A percentile compares a stretch with the other conserved stretches of the same genome.
Evolutionary conservation across 2,329 filamentous ascomycete genomes (phyloP).

Genomic region (Colletotrichum abscissum): DNA sequence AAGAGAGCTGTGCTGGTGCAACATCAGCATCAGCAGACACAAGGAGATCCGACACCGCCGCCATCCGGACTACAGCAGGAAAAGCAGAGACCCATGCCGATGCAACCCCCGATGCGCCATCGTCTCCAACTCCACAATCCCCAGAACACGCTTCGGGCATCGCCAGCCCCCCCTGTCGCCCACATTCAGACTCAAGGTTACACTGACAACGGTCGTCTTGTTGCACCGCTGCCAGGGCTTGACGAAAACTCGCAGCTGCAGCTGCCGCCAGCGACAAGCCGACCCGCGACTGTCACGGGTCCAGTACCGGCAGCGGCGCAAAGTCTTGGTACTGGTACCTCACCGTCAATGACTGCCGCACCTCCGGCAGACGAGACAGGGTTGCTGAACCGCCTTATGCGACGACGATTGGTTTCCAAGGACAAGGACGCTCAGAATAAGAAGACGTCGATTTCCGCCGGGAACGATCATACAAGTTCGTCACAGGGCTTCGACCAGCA

Average conservation of each 20-base stretch:
- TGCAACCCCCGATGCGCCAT: conserved; percentile 30
- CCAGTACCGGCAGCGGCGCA: neutral
- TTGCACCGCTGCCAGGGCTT: conserved; percentile 24
- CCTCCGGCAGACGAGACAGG: conserved; percentile 15
- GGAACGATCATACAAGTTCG: neutral
- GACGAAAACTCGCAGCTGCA: conserved; percentile 25
- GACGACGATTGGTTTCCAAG: conserved; percentile 26
- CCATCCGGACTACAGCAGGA: conserved; percentile 1
- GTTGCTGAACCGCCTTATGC: conserved; percentile 24
- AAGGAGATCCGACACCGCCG: conserved; percentile 13
- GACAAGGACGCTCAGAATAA: conserved; percentile 18
- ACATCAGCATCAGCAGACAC: conserved; percentile 12
- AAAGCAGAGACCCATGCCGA: conserved; percentile 23
- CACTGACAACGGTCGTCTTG: conserved; percentile 24
- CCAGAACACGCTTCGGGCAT: conserved; percentile 28
- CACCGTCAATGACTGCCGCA: conserved; percentile 20
- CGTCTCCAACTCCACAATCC: conserved; percentile 34
- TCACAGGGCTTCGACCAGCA: neutral
- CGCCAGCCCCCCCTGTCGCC: conserved; percentile 6
- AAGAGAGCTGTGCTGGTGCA: neutral
- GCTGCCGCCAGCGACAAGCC: neutral
- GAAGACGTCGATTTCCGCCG: conserved; percentile 9
- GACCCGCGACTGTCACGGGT: conserved; percentile 7
- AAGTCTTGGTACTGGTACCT: neutral
- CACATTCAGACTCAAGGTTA: conserved; percentile 21